phyloP scores from a whole-genome alignment of 75 land plant genomes.

The Azolla pinnata region DNA sequence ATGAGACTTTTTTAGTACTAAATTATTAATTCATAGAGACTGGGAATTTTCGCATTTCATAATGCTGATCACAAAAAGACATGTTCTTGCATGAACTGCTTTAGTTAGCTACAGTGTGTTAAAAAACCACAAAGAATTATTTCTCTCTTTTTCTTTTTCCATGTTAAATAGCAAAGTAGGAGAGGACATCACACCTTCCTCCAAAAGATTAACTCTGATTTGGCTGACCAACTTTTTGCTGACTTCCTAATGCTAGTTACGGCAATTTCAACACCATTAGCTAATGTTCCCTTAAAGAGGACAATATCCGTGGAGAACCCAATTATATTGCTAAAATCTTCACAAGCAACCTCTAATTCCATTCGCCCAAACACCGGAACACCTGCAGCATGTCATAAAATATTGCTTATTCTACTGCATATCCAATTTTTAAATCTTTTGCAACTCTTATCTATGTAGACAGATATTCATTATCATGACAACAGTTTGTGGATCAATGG shows the following conservation, averaged over 20 bases:
- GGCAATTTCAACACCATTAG: constrained; percentile 86
- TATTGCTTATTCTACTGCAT: not conserved
- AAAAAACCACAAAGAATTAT: no score
- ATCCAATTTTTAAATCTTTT: not conserved
- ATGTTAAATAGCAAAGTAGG: not conserved
- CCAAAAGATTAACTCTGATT: constrained; percentile 48
- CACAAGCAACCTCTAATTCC: constrained; percentile 79
- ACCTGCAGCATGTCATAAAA: constrained; percentile 21
- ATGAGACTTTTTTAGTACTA: no score
- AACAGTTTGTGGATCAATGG: not conserved
- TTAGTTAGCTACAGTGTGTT: no score
- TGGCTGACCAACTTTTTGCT: constrained; percentile 53
- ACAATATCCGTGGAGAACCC: constrained; percentile 36
- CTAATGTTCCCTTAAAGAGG: constrained; percentile 73
- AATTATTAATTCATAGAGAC: no score
- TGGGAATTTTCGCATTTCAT: no score
- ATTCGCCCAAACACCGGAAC: constrained; percentile 58
- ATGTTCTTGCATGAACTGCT: not conserved
- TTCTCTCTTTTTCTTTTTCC: no score
- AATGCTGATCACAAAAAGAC: not conserved
- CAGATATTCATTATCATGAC: not conserved
- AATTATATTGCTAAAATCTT: constrained; percentile 93
- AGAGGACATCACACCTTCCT: constrained; percentile 40
- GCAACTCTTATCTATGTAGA: no score
- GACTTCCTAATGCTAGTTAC: constrained; percentile 50